phyloP scores from a whole-genome alignment of 164 flowering plant genomes.

The Paratinospora sagittata region DNA sequence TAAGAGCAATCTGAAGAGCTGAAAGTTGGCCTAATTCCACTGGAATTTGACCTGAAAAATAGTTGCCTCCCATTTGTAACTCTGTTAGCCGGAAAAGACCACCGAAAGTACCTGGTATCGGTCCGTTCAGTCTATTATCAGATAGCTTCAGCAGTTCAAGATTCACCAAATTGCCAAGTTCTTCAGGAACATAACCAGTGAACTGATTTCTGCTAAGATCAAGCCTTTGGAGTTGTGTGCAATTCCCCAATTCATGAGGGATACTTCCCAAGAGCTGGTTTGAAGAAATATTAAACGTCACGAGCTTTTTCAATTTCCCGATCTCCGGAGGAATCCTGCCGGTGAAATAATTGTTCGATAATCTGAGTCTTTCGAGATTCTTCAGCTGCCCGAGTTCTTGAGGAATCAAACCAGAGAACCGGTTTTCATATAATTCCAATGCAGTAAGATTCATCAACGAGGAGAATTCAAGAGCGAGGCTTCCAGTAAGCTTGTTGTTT shows the following conservation, averaged over 20 bases:
- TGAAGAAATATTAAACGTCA: conserved; percentile 45
- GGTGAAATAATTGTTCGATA: conserved; percentile 37
- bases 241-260: conserved; percentile 41
- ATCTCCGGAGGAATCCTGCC: conserved; percentile 44
- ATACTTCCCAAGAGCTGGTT: conserved; percentile 39
- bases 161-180: conserved; percentile 38
- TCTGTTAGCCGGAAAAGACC: conserved; percentile 39
- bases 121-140: conserved; percentile 37
- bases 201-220: conserved; percentile 49
- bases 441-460: conserved; percentile 37
- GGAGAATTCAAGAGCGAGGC: conserved; percentile 35
- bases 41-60: conserved; percentile 41
- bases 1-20: conserved; percentile 43
- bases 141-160: conserved; percentile 47
- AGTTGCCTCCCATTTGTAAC: conserved; percentile 53
- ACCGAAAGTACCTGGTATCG: conserved; percentile 39
- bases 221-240: conserved; percentile 44
- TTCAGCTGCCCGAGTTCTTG: conserved; percentile 38
- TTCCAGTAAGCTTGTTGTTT: conserved; percentile 46
- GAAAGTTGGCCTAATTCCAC: conserved; percentile 34
- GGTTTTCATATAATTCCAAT: conserved; percentile 41
- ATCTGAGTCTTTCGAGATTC: conserved; percentile 37
- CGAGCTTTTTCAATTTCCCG: conserved; percentile 36
- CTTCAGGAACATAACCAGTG: conserved; percentile 34
- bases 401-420: conserved; percentile 44